Evolutionary conservation across 2,329 filamentous ascomycete genomes (phyloP).

Genomic region (Paracamarosporium sp.): DNA sequence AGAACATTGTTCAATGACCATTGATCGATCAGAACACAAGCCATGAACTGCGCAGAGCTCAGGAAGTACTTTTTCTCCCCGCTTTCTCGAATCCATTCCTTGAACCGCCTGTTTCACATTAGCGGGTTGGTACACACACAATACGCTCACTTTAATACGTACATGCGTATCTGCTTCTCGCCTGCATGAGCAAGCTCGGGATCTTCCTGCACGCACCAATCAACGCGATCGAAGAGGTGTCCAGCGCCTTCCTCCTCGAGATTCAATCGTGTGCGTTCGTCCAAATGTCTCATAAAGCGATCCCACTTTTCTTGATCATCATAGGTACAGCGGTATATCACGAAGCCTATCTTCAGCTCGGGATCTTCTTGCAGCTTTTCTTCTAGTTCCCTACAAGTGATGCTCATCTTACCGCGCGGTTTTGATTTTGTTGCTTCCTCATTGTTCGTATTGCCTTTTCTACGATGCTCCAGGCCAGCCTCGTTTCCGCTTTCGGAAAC

Average conservation of each 20-base stretch:
- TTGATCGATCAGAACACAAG: too few species aligned
- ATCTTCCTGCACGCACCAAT: constrained; percentile 19
- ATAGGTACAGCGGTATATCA: constrained; percentile 23
- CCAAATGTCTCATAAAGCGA: constrained; percentile 15
- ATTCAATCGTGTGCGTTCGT: constrained; percentile 10
- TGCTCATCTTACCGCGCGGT: not conserved
- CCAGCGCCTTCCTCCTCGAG: constrained; percentile 4
- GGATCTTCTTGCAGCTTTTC: not conserved
- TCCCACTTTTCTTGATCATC: constrained; percentile 10
- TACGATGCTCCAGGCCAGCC: not conserved
- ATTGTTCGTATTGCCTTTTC: not conserved
- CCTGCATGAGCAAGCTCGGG: constrained; percentile 6
- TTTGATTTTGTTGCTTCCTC: not conserved
- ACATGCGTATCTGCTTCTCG: not conserved
- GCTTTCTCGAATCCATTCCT: too few species aligned
- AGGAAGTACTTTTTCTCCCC: too few species aligned
- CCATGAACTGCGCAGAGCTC: too few species aligned
- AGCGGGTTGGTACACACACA: too few species aligned
- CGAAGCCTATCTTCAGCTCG: constrained; percentile 17
- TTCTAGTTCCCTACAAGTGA: too few species aligned
- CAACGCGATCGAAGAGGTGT: constrained; percentile 15
- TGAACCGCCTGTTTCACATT: too few species aligned
- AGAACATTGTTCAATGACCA: too few species aligned
- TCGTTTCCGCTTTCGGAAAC: not conserved
- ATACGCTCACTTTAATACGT: too few species aligned